Evolutionary conservation across 371 early-diverging fungal genomes (phyloP).

Genomic region (Mucor circinelloides): DNA sequence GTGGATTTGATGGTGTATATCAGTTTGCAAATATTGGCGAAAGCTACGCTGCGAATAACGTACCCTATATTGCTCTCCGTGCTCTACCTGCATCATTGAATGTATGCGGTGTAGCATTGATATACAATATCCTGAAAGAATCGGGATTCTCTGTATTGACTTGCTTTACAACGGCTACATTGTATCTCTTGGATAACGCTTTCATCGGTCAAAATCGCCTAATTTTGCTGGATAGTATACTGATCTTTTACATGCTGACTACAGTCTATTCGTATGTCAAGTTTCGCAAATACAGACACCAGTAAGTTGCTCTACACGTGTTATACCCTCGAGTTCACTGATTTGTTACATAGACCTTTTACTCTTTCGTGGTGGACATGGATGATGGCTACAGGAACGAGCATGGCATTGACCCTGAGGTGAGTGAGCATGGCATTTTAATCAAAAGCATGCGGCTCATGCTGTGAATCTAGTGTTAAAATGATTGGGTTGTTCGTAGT

Average conservation of each 20-base stretch:
- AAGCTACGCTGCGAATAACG: slow-evolving; percentile 53
- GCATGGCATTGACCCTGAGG: slow-evolving; percentile 51
- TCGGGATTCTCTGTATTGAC: slow-evolving; percentile 71
- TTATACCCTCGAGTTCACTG: slow-evolving; percentile 45
- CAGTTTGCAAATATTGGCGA: slow-evolving; percentile 84
- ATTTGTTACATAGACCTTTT: slow-evolving; percentile 60
- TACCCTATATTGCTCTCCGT: slow-evolving; percentile 89
- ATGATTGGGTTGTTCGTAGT: slow-evolving; percentile 93
- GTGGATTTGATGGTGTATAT: slow-evolving; percentile 90
- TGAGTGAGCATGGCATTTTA: background rate
- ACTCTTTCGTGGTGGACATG: slow-evolving; percentile 71
- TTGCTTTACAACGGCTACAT: slow-evolving; percentile 65
- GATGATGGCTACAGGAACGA: slow-evolving; percentile 71
- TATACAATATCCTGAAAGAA: slow-evolving; percentile 77
- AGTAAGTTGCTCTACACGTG: slow-evolving; percentile 33
- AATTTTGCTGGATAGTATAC: slow-evolving; percentile 87
- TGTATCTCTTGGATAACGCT: slow-evolving; percentile 81
- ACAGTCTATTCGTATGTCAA: slow-evolving; percentile 77
- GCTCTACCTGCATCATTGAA: slow-evolving; percentile 78
- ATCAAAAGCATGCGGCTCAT: slow-evolving; percentile 10
- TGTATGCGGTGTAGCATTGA: slow-evolving; percentile 70
- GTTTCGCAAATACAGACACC: slow-evolving; percentile 66
- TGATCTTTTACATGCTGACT: slow-evolving; percentile 81
- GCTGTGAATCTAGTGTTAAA: slow-evolving; percentile 67
- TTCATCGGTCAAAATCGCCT: slow-evolving; percentile 87